Percentiles rank a stretch among this genome's conserved stretches.
Conservation (phyloP, 208 protist genomes). For the Trypanosomatidae sp. region DNA sequence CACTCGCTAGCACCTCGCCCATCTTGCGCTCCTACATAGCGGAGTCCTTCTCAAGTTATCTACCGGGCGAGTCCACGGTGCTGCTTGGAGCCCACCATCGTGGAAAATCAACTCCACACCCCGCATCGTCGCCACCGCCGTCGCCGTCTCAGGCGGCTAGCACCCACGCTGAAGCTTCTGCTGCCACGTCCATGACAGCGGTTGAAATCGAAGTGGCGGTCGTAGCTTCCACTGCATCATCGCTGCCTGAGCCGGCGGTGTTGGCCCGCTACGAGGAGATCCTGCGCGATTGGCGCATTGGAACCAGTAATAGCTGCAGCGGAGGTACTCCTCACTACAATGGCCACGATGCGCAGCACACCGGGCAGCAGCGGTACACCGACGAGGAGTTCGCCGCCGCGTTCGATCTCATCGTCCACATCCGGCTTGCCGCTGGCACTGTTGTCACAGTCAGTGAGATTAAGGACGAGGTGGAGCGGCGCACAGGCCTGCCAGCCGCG, state of each 20-base stretch:
- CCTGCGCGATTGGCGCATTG: neutral
- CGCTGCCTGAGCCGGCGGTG: conserved; percentile 7
- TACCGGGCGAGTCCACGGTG: conserved; percentile 10
- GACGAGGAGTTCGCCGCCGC: neutral
- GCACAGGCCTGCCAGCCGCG: conserved; percentile 29
- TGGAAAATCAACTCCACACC: neutral
- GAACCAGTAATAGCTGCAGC: neutral
- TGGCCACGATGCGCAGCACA: neutral
- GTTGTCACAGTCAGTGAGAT: conserved; percentile 37
- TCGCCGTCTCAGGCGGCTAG: neutral
- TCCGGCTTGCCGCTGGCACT: neutral
- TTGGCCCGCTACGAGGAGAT: conserved; percentile 25
- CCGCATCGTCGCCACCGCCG: neutral
- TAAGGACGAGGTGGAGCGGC: conserved; percentile 48
- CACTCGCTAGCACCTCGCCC: conserved; percentile 3
- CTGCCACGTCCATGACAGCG: neutral
- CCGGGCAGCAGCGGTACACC: neutral
- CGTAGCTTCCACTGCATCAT: neutral
- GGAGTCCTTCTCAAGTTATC: conserved; percentile 13
- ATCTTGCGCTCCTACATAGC: conserved; percentile 15
- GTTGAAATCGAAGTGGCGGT: conserved; percentile 17
- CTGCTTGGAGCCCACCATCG: conserved; percentile 3
- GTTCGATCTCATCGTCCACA: conserved; percentile 21
- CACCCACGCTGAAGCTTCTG: too few relatives aligned
- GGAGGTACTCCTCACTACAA: neutral